Conservation (phyloP, 2,329 filamentous ascomycete species). For the Exophiala lecanii-corni region DNA sequence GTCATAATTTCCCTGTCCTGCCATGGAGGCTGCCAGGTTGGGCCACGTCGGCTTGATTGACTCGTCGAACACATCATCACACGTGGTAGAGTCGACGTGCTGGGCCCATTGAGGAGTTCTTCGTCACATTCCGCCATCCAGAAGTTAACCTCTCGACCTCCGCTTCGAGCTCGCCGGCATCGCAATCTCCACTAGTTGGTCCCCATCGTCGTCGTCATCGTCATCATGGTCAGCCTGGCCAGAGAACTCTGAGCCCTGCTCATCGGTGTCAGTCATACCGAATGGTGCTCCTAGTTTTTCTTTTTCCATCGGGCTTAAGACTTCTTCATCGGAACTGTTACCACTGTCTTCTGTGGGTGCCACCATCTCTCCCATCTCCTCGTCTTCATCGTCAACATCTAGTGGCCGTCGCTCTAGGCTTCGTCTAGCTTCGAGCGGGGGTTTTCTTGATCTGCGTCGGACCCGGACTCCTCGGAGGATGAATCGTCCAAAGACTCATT, state of each 20-base stretch:
- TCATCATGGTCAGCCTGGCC: conserved; percentile 26
- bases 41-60: too few relatives aligned
- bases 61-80: too few relatives aligned
- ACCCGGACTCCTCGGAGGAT: conserved; percentile 24
- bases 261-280: conserved; percentile 20
- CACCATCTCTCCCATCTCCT: conserved; percentile 47
- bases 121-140: background rate
- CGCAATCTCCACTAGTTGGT: conserved; percentile 42
- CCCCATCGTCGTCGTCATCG: conserved; percentile 25
- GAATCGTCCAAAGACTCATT: conserved; percentile 24
- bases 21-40: too few relatives aligned
- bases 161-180: conserved; percentile 34
- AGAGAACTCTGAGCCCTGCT: conserved; percentile 25
- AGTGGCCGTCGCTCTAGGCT: conserved; percentile 49
- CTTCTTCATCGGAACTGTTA: conserved; percentile 28
- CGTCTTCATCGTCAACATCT: conserved; percentile 56
- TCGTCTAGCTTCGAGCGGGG: conserved; percentile 32
- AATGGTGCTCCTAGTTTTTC: conserved; percentile 17
- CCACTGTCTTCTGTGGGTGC: conserved; percentile 30
- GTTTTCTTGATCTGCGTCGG: conserved; percentile 21
- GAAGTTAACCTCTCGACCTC: conserved; percentile 20
- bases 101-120: too few relatives aligned
- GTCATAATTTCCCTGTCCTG: too few relatives aligned
- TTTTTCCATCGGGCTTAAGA: conserved; percentile 22
- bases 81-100: too few relatives aligned